Conservation (phyloP, 495 filamentous ascomycete species). For the Hamigera avellanea region DNA sequence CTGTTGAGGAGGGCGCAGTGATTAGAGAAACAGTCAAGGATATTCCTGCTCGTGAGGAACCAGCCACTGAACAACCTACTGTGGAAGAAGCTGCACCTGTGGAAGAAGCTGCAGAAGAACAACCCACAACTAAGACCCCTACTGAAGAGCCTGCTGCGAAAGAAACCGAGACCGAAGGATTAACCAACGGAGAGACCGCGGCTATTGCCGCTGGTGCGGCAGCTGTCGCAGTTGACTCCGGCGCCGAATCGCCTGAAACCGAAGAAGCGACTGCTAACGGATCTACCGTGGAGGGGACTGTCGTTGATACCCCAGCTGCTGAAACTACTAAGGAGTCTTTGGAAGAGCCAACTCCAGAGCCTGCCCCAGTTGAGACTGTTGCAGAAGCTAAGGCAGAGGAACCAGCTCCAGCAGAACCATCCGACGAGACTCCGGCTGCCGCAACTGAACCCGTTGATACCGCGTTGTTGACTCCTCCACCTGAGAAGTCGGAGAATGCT, state of each 20-base stretch:
- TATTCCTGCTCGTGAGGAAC: neutral
- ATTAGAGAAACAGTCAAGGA: neutral
- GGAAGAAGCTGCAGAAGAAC: neutral
- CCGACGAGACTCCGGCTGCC: neutral
- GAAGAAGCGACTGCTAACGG: slow-evolving; percentile 1
- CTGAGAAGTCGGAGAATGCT: neutral
- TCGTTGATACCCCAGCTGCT: neutral
- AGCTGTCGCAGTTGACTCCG: neutral
- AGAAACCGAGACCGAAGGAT: neutral
- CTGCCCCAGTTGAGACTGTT: slow-evolving; percentile 2
- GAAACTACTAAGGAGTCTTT: neutral
- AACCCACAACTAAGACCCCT: neutral
- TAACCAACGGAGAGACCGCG: neutral
- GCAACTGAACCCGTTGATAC: neutral
- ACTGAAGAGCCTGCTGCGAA: slow-evolving; percentile 1
- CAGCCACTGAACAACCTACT: neutral
- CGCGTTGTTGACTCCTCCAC: neutral
- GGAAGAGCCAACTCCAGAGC: slow-evolving; percentile 4
- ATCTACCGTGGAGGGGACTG: neutral
- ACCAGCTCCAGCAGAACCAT: slow-evolving; percentile 1
- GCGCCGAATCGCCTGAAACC: neutral
- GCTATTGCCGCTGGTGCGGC: neutral
- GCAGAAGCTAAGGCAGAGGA: slow-evolving; percentile 1
- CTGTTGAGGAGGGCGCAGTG: neutral
- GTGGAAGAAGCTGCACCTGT: neutral